phyloP scores from a whole-genome alignment of 768 basidiomycete genomes.

The Solioccasus polychromus region DNA sequence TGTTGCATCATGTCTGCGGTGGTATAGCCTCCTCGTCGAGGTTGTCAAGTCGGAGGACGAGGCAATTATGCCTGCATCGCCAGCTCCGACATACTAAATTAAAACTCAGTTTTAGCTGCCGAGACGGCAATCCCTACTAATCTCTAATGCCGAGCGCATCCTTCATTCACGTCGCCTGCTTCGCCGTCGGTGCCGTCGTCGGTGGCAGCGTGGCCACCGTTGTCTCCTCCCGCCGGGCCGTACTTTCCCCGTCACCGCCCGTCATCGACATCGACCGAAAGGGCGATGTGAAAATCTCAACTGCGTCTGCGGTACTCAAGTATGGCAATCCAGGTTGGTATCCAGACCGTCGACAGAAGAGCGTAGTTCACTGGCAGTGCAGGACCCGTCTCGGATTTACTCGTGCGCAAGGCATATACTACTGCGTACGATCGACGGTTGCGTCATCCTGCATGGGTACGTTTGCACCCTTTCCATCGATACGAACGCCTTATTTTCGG shows the following conservation, averaged over 20 bases:
- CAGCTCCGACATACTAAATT: too few species aligned
- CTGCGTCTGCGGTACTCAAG: slow-evolving; percentile 51
- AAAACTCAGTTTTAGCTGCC: too few species aligned
- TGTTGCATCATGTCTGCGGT: too few species aligned
- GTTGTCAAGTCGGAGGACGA: too few species aligned
- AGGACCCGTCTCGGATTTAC: slow-evolving; percentile 83
- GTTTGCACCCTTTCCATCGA: slow-evolving; percentile 13
- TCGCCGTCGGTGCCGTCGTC: slow-evolving; percentile 78
- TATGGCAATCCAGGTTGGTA: slow-evolving; percentile 23
- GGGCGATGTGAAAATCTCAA: slow-evolving; percentile 43
- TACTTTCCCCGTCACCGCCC: slow-evolving; percentile 21
- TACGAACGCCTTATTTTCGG: not conserved
- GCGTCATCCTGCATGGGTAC: slow-evolving; percentile 91
- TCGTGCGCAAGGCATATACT: slow-evolving; percentile 80
- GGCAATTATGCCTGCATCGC: too few species aligned
- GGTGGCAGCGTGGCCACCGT: slow-evolving; percentile 71
- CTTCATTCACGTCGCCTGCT: slow-evolving; percentile 64
- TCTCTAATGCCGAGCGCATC: slow-evolving; percentile 42
- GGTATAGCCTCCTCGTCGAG: too few species aligned
- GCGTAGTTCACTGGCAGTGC: slow-evolving; percentile 10
- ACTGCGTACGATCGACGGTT: slow-evolving; percentile 88
- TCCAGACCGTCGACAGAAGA: not conserved
- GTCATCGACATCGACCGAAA: slow-evolving; percentile 46
- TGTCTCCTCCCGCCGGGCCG: slow-evolving; percentile 35
- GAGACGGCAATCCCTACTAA: not conserved